A percentile compares a stretch with the other conserved stretches of the same genome.
Conservation (phyloP, 2,329 filamentous ascomycete species). For the Colletotrichum lupini region DNA sequence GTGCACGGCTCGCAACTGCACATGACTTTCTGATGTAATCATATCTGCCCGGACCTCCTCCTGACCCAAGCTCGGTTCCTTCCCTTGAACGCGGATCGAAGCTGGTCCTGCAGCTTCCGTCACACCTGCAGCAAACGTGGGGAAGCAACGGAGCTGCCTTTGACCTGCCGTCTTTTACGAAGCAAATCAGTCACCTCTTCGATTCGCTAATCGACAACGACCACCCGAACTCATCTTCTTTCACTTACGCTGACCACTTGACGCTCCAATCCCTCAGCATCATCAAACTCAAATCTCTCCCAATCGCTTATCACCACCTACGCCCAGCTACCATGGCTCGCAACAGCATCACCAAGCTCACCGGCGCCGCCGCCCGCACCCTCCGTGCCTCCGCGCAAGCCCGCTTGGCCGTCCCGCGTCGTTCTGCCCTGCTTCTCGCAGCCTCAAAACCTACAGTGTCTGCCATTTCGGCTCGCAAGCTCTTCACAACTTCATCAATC, state of each 20-base stretch:
- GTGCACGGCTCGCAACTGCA: slow-evolving; percentile 18
- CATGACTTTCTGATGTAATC: slow-evolving; percentile 37
- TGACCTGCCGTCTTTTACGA: background rate
- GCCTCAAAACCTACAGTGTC: slow-evolving; percentile 34
- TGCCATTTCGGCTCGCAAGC: slow-evolving; percentile 37
- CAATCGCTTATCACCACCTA: background rate
- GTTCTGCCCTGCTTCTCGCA: slow-evolving; percentile 16
- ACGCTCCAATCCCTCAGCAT: background rate
- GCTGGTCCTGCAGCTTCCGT: slow-evolving; percentile 5
- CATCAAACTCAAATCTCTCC: background rate
- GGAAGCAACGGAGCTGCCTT: slow-evolving; percentile 32
- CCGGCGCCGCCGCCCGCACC: slow-evolving; percentile 49
- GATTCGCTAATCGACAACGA: background rate
- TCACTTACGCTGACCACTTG: background rate
- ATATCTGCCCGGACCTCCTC: rapidly evolving
- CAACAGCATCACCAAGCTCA: slow-evolving; percentile 48
- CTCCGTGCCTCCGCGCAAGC: slow-evolving; percentile 41
- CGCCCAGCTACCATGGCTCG: slow-evolving; percentile 43
- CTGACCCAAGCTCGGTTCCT: slow-evolving; percentile 15
- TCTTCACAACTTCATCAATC: slow-evolving; percentile 44
- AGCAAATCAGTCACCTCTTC: background rate
- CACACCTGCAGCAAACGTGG: slow-evolving; percentile 31
- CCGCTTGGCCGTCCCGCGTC: slow-evolving; percentile 36
- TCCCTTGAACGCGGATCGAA: background rate
- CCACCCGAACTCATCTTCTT: background rate